phyloP scores from a whole-genome alignment of 2,329 filamentous ascomycete genomes.

The Neocucurbitaria cava region DNA sequence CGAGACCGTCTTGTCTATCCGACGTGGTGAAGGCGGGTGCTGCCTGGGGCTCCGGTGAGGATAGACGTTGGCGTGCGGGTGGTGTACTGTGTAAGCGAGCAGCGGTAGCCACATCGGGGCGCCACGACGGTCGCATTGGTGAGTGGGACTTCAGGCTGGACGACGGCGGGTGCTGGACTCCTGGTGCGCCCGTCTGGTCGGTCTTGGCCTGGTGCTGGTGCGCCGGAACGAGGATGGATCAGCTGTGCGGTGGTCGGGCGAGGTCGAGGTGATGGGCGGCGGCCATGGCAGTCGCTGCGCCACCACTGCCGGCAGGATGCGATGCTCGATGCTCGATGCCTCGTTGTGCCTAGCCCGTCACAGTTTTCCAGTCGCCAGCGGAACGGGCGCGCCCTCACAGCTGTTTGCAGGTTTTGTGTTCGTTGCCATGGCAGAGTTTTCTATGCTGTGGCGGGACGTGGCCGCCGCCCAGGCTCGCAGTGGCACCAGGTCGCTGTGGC shows the following conservation, averaged over 20 bases:
- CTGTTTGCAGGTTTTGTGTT: background rate
- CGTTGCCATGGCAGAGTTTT: constrained; percentile 5
- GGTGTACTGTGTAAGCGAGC: background rate
- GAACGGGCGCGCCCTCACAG: constrained; percentile 8
- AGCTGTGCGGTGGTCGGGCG: constrained; percentile 1
- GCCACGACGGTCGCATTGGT: background rate
- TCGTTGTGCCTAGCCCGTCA: constrained; percentile 7
- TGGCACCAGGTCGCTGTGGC: constrained; percentile 3
- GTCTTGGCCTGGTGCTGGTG: constrained; percentile 1
- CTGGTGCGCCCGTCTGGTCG: background rate
- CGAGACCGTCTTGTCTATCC: background rate
- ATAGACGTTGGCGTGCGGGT: background rate
- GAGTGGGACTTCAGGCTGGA: background rate
- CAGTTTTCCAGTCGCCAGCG: constrained; percentile 3
- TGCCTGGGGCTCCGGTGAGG: background rate
- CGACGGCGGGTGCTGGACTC: no score
- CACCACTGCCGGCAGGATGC: constrained; percentile 13
- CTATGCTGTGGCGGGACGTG: background rate
- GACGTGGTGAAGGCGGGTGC: background rate
- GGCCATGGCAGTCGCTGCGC: constrained; percentile 7
- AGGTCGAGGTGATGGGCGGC: background rate
- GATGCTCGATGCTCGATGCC: no score
- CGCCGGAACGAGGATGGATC: background rate
- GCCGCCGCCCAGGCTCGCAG: no score
- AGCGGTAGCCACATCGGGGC: background rate